Conservation (phyloP, 2,329 filamentous ascomycete species). For the Teratosphaeria zuluensis region DNA sequence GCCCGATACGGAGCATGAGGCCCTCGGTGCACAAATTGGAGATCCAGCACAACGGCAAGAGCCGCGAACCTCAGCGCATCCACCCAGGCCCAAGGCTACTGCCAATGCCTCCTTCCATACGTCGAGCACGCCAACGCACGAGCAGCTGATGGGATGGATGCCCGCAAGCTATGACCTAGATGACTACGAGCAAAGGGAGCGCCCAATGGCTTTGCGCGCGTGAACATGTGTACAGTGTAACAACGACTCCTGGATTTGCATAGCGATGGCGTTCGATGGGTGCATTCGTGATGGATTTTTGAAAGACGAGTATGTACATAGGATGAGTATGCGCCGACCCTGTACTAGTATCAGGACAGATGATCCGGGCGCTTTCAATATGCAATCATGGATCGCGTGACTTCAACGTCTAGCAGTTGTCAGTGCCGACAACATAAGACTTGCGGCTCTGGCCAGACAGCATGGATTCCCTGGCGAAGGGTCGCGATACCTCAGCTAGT, state of each 20-base stretch:
- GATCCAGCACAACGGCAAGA: not conserved
- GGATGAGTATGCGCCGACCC: not conserved
- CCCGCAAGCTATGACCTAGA: slow-evolving; percentile 6
- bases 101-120: not conserved
- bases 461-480: not conserved
- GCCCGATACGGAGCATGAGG: not conserved
- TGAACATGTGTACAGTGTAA: not conserved
- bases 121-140: not conserved
- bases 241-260: slow-evolving; percentile 2
- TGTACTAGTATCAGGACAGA: not conserved
- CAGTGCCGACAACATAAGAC: not conserved
- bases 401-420: not conserved
- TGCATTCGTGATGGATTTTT: not conserved
- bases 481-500: not conserved
- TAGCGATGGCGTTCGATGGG: slow-evolving; percentile 12
- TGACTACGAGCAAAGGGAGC: slow-evolving; percentile 11
- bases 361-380: too few species aligned
- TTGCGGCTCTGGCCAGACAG: not conserved
- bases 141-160: slow-evolving; percentile 10
- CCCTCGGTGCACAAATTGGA: not conserved
- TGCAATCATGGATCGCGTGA: too few species aligned
- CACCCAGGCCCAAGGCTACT: not conserved
- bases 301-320: not conserved
- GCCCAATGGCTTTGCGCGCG: slow-evolving; percentile 9
- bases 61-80: not conserved